Evolutionary conservation across 208 protist species (phyloP).

Genomic region (Trypanosoma congolense): DNA sequence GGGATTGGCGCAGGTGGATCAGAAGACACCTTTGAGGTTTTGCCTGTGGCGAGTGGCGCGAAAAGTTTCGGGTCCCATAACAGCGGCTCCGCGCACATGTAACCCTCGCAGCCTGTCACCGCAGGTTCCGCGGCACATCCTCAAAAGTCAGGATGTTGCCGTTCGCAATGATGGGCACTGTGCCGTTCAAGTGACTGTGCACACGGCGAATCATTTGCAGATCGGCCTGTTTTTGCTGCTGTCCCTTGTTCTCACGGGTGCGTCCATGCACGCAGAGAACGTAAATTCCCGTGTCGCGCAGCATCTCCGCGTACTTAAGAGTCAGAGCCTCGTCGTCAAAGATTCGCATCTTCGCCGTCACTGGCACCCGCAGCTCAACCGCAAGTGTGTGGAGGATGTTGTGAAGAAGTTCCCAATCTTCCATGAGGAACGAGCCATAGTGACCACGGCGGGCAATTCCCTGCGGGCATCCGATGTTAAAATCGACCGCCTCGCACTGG

Average conservation of each 20-base stretch:
- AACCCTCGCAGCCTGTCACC: constrained; percentile 56
- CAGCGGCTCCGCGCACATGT: constrained; percentile 88
- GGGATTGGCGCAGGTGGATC: not conserved
- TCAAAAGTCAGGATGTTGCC: constrained; percentile 74
- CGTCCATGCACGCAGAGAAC: constrained; percentile 87
- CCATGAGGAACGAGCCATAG: constrained; percentile 91
- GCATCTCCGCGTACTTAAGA: constrained; percentile 79
- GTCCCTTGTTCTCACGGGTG: constrained; percentile 78
- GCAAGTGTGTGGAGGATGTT: constrained; percentile 76
- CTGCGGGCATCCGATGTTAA: constrained; percentile 92
- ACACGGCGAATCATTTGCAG: constrained; percentile 62
- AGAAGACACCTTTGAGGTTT: constrained; percentile 9
- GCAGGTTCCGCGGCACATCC: constrained; percentile 56
- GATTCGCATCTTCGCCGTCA: constrained; percentile 91
- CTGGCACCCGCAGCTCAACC: constrained; percentile 83
- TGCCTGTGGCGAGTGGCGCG: constrained; percentile 18
- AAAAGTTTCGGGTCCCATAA: constrained; percentile 85
- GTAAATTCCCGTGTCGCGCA: constrained; percentile 75
- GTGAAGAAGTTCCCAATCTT: constrained; percentile 80
- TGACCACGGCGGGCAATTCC: constrained; percentile 86
- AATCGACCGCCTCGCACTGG: constrained; percentile 82
- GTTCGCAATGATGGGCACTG: constrained; percentile 84
- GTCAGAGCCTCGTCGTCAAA: constrained; percentile 83
- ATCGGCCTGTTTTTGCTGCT: constrained; percentile 58
- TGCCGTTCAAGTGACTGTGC: constrained; percentile 28